Evolutionary conservation across 106 monocot genomes (phyloP), one percentile per base, ranked within the genome.

Genomic region (Dendrobium huoshanense): DNA sequence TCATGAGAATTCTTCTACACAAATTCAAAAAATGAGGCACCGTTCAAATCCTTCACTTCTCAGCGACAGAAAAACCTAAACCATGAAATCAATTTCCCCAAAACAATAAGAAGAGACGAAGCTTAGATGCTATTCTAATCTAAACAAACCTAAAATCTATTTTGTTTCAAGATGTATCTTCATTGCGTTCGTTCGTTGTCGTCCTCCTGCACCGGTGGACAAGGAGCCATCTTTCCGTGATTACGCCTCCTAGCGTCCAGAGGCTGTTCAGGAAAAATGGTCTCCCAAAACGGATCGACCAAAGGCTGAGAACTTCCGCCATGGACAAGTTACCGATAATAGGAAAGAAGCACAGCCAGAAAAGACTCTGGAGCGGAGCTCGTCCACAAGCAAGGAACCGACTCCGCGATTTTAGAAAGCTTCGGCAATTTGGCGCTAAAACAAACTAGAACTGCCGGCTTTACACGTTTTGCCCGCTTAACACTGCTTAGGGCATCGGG

Each of bases 381-480:
- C 70, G 4, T 16, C 33, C 70, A 13, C 27, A 11, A 10, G 20
- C 4, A 44, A 0, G 2, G 20, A 74, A 74, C 74, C 43, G 7
- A 74, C 44, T 74, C 20, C 74, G 43, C 74, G 43, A n/a, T 74
- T 74, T 44, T n/a, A 0, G 74, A 74, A 37, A 74, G 41, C 42
- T 44, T 74, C 44, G 13, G 51, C 51, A 13, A 15, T 51, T 51
- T 51, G 51, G 51, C 51, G 51, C 51, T 51, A 10, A 11, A 51
- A 13, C 16, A 51, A 51, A 2, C 0, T 15, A 51, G 2, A 51
- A 51, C 51, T 1, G 2, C 51, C 13, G 15, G 2, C 51, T 13
- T 13, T 13, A 51, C 3, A 13, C 13, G 10, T 51, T 51, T 51
- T 3, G 15, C 37, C 51, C 51, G 51, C 2, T 51, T 51, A 11